Percentiles rank a stretch among this genome's conserved stretches.
Conservation (phyloP, 768 basidiomycete species). For the Gyrodon lividus region DNA sequence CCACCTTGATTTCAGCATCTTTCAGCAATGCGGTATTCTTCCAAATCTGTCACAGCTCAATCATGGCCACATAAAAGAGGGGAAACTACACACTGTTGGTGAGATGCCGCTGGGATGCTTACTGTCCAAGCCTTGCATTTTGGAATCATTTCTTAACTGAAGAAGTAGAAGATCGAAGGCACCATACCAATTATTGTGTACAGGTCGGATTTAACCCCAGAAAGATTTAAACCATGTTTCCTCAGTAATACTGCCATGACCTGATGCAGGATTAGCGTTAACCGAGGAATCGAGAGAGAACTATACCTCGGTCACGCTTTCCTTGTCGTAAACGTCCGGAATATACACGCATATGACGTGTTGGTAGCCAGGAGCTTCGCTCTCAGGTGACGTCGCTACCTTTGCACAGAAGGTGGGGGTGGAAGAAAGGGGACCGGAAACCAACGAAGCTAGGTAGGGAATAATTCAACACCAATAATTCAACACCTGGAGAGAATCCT, state of each 20-base stretch:
- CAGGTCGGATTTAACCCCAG: constrained; percentile 70
- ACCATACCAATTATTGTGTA: constrained; percentile 59
- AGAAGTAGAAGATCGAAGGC: not conserved
- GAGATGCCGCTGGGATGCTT: constrained; percentile 74
- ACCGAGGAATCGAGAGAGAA: not conserved
- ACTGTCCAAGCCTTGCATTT: constrained; percentile 64
- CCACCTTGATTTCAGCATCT: constrained; percentile 63
- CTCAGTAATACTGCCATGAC: constrained; percentile 68
- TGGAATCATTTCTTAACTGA: not conserved
- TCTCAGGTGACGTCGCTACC: constrained; percentile 60
- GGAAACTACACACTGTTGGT: constrained; percentile 51
- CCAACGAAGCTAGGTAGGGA: constrained; percentile 51
- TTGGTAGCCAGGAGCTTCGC: constrained; percentile 47
- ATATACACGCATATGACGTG: constrained; percentile 73
- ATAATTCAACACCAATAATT: not conserved
- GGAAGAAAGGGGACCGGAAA: constrained; percentile 58
- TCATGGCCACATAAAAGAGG: not conserved
- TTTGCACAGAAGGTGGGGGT: constrained; percentile 60
- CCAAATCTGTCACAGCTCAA: constrained; percentile 52
- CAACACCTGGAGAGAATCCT: constrained; percentile 15
- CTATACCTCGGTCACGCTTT: constrained; percentile 51
- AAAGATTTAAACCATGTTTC: constrained; percentile 62
- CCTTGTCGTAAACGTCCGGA: constrained; percentile 69
- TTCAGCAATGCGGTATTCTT: constrained; percentile 58
- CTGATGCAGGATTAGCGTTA: constrained; percentile 24